These are phyloP conservation scores for Metarhizium guizhouense DNA, from an alignment of 2,329 filamentous ascomycete species.

Conservation along the genomic window DNA sequence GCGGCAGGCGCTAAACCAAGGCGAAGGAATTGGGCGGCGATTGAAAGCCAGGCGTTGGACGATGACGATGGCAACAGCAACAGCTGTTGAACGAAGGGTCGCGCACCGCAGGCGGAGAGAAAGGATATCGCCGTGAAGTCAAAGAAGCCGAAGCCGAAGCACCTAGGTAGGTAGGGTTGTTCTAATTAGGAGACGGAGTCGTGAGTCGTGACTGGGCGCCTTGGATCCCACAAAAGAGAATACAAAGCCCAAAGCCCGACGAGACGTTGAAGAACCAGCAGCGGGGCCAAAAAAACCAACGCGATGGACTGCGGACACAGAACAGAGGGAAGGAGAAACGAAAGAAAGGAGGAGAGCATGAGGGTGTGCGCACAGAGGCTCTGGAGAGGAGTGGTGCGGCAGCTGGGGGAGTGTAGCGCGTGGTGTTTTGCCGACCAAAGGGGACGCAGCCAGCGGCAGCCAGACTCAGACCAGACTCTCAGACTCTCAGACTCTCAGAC, in stretches of 20 bases:
- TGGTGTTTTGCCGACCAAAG: slow-evolving; percentile 1
- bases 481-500: no score
- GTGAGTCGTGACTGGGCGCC: neutral
- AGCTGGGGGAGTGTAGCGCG: neutral
- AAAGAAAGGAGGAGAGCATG: neutral
- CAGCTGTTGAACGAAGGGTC: neutral
- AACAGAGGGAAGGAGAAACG: neutral
- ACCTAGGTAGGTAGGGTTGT: neutral
- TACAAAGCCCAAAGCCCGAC: slow-evolving; percentile 2
- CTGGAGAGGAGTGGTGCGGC: neutral
- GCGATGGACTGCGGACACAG: slow-evolving; percentile 1
- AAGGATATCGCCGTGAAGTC: neutral
- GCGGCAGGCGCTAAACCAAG: slow-evolving; percentile 3
- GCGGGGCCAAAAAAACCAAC: slow-evolving; percentile 1
- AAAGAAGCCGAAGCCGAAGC: neutral
- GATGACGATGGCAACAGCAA: neutral
- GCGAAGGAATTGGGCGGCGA: neutral
- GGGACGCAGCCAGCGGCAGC: no score
- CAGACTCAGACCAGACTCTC: no score
- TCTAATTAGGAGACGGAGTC: neutral
- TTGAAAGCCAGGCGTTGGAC: neutral
- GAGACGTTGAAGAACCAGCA: slow-evolving; percentile 1
- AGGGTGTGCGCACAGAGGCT: slow-evolving; percentile 1
- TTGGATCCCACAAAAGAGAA: neutral
- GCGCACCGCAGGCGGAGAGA: neutral